phyloP scores from a whole-genome alignment of 1,284 basidiomycete species.

The Fomitopsis betulina region DNA sequence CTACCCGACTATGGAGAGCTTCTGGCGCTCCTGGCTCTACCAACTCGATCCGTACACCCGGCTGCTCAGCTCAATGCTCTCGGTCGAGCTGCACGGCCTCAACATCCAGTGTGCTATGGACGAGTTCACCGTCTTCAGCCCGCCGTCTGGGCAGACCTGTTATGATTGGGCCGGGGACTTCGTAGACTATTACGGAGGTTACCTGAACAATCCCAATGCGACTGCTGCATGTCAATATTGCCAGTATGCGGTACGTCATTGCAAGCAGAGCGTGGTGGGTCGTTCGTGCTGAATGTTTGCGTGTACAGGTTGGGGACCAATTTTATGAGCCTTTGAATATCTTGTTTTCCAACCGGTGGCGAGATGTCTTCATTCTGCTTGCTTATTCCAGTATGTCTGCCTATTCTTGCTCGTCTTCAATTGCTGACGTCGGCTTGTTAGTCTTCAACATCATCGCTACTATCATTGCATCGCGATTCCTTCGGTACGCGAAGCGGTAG shows the following conservation, averaged over 20 bases:
- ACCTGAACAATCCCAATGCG: constrained; percentile 70
- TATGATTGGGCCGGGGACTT: constrained; percentile 66
- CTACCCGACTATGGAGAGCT: constrained; percentile 58
- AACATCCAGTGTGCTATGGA: constrained; percentile 59
- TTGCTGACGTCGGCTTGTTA: constrained; percentile 12
- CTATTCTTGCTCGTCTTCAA: too few species aligned
- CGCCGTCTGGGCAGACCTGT: constrained; percentile 77
- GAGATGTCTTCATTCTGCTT: constrained; percentile 72
- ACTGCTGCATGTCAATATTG: constrained; percentile 70
- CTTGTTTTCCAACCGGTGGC: constrained; percentile 59
- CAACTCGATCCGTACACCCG: constrained; percentile 69
- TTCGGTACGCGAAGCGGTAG: constrained; percentile 67
- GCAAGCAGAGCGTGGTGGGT: background rate
- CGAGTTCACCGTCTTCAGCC: constrained; percentile 67
- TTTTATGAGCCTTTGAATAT: constrained; percentile 73
- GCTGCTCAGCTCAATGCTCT: constrained; percentile 69
- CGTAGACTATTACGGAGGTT: constrained; percentile 63
- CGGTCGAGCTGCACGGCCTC: constrained; percentile 78
- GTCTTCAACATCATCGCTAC: constrained; percentile 74
- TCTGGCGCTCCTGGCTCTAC: constrained; percentile 80
- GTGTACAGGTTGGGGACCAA: constrained; percentile 52
- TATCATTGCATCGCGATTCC: constrained; percentile 66
- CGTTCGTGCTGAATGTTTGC: background rate
- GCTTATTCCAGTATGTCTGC: constrained; percentile 47
- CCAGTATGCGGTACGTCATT: constrained; percentile 42